A percentile compares a stretch with the other conserved stretches of the same genome.
These are phyloP conservation scores for Mucor plumbeus DNA, from an alignment of 371 early-diverging fungal species.

Conservation along the genomic window DNA sequence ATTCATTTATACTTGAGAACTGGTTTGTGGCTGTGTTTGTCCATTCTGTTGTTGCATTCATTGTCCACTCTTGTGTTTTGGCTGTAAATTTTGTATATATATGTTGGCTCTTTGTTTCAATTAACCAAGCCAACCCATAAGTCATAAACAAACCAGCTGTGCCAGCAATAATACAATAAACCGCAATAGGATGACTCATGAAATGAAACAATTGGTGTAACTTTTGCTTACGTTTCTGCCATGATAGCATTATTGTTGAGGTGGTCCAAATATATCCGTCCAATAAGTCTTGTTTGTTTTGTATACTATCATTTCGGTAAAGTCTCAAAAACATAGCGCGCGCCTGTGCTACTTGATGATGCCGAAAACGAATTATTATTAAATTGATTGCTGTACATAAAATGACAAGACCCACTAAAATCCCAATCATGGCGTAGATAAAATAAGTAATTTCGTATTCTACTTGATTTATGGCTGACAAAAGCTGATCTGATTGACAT, in stretches of 20 bases:
- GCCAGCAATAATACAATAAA: conserved; percentile 38
- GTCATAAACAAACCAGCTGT: conserved; percentile 27
- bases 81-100: not conserved
- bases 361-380: not conserved
- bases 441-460: not conserved
- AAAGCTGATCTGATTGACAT: not conserved
- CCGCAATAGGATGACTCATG: conserved; percentile 33
- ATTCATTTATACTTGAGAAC: conserved; percentile 27
- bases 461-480: not conserved
- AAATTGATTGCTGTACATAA: not conserved
- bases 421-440: conserved; percentile 4
- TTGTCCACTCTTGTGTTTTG: conserved; percentile 9
- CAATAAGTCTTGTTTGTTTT: not conserved
- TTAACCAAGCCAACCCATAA: not conserved
- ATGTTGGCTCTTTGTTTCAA: not conserved
- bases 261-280: conserved; percentile 5
- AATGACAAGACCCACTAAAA: not conserved
- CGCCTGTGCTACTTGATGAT: conserved; percentile 8
- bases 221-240: not conserved
- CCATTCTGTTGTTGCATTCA: conserved; percentile 15
- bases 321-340: conserved; percentile 3
- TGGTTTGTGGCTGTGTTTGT: not conserved
- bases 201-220: conserved; percentile 22
- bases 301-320: not conserved
- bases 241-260: not conserved